These are phyloP conservation scores for Aspergillus asperescens DNA, from an alignment of 495 filamentous ascomycete genomes.

Conservation along the genomic window DNA sequence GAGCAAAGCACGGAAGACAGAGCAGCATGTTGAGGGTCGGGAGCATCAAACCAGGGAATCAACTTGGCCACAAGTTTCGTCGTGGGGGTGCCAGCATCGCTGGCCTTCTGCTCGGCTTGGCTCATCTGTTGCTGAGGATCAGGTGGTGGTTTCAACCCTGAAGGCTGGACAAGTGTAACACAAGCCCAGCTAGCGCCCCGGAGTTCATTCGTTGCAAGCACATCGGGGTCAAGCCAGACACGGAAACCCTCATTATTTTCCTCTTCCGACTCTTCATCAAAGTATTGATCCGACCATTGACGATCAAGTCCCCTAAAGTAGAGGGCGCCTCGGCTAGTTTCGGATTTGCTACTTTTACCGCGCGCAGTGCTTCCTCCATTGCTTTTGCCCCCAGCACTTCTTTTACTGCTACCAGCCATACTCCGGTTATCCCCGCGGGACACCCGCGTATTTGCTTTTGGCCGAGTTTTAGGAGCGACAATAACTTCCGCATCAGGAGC, in stretches of 20 bases:
- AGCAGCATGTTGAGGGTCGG: conserved; percentile 68
- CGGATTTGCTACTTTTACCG: conserved; percentile 51
- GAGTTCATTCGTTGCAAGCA: conserved; percentile 61
- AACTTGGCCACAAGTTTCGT: conserved; percentile 71
- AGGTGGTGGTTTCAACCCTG: conserved; percentile 65
- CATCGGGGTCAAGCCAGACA: conserved; percentile 78
- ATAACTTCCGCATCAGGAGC: conserved; percentile 92
- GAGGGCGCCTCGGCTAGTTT: conserved; percentile 58
- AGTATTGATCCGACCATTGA: conserved; percentile 59
- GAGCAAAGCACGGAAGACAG: conserved; percentile 72
- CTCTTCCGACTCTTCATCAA: conserved; percentile 54
- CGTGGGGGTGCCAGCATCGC: conserved; percentile 55
- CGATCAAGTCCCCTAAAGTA: conserved; percentile 76
- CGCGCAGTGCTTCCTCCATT: conserved; percentile 59
- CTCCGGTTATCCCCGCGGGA: conserved; percentile 59
- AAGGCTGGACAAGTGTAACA: conserved; percentile 74
- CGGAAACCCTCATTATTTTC: conserved; percentile 57
- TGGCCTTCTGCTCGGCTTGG: conserved; percentile 50
- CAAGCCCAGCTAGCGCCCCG: conserved; percentile 66
- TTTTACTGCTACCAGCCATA: conserved; percentile 62
- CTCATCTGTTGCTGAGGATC: conserved; percentile 69
- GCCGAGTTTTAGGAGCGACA: conserved; percentile 84
- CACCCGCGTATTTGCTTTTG: conserved; percentile 48
- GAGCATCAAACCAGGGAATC: conserved; percentile 76
- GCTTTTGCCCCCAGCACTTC: conserved; percentile 68